Evolutionary conservation across 208 protist genomes (phyloP).

Genomic region (Naegleria fowleri): DNA sequence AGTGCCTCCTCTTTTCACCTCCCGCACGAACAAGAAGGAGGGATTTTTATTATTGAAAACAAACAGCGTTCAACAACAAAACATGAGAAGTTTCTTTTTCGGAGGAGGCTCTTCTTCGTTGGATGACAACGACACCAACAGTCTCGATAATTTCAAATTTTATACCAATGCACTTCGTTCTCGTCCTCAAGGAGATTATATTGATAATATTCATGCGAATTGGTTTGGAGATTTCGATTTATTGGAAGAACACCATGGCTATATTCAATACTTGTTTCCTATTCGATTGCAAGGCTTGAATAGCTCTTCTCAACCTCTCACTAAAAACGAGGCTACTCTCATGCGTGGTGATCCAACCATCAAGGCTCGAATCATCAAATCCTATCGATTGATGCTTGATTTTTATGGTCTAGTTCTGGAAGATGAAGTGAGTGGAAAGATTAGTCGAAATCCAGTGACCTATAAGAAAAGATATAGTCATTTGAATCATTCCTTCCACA

Average conservation of each 20-base stretch:
- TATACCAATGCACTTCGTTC: slow-evolving; percentile 39
- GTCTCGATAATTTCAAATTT: slow-evolving; percentile 40
- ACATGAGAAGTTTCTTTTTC: background rate
- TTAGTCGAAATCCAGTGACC: slow-evolving; percentile 14
- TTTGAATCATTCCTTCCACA: slow-evolving; percentile 49
- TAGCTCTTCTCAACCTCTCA: slow-evolving; percentile 54
- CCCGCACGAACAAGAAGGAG: too few relatives aligned
- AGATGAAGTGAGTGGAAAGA: slow-evolving; percentile 32
- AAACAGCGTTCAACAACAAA: background rate
- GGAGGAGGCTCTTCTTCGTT: background rate
- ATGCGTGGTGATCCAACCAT: slow-evolving; percentile 51
- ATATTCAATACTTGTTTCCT: slow-evolving; percentile 71
- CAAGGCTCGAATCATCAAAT: slow-evolving; percentile 46
- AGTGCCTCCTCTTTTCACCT: too few relatives aligned
- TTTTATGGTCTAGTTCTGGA: slow-evolving; percentile 63
- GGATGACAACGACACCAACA: slow-evolving; percentile 1
- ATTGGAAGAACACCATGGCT: slow-evolving; percentile 61
- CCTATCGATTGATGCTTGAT: slow-evolving; percentile 60
- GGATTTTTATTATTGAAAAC: too few relatives aligned
- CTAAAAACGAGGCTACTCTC: slow-evolving; percentile 44
- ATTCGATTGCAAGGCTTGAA: slow-evolving; percentile 63
- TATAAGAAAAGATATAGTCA: slow-evolving; percentile 47
- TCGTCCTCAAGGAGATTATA: slow-evolving; percentile 40
- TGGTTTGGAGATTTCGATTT: slow-evolving; percentile 39
- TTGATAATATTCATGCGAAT: slow-evolving; percentile 52